phyloP scores from a whole-genome alignment of 495 filamentous ascomycete species.

The Cryomyces antarcticus region DNA sequence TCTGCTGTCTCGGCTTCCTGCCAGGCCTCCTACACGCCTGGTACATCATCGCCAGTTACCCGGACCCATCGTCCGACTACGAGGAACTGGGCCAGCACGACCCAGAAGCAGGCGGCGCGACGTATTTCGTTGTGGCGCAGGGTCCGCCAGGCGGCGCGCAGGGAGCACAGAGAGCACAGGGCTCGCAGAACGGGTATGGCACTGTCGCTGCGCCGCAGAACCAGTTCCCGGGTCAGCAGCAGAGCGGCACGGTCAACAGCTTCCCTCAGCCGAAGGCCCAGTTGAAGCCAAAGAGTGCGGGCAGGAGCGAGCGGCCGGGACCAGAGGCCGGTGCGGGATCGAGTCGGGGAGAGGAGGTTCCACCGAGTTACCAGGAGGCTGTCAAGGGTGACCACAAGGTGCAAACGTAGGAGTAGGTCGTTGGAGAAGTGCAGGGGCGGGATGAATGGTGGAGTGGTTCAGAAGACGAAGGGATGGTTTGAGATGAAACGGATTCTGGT shows the following conservation, averaged over 20 bases:
- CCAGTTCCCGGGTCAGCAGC: constrained; percentile 15
- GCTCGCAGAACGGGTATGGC: constrained; percentile 10
- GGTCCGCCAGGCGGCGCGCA: background rate
- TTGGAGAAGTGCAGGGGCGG: background rate
- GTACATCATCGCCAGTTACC: constrained; percentile 92
- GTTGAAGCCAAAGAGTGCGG: constrained; percentile 6
- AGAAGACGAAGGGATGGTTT: no score
- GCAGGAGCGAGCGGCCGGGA: constrained; percentile 10
- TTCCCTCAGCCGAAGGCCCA: constrained; percentile 15
- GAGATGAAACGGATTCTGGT: no score
- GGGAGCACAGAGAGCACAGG: background rate
- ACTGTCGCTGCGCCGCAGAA: constrained; percentile 9
- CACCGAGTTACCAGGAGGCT: constrained; percentile 71
- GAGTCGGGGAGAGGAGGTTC: constrained; percentile 20
- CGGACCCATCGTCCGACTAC: constrained; percentile 51
- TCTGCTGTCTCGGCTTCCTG: constrained; percentile 69
- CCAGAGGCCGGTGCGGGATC: constrained; percentile 6
- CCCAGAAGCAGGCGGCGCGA: constrained; percentile 1
- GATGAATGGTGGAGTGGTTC: background rate
- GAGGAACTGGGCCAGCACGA: constrained; percentile 32
- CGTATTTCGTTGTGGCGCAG: constrained; percentile 17
- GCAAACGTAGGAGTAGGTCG: constrained; percentile 39
- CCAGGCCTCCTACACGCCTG: constrained; percentile 87
- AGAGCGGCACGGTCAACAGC: constrained; percentile 9
- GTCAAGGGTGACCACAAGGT: constrained; percentile 78